Base-by-base conservation (phyloP, 2,329 filamentous ascomycete genomes). In the Pseudopithomyces maydicus region DNA sequence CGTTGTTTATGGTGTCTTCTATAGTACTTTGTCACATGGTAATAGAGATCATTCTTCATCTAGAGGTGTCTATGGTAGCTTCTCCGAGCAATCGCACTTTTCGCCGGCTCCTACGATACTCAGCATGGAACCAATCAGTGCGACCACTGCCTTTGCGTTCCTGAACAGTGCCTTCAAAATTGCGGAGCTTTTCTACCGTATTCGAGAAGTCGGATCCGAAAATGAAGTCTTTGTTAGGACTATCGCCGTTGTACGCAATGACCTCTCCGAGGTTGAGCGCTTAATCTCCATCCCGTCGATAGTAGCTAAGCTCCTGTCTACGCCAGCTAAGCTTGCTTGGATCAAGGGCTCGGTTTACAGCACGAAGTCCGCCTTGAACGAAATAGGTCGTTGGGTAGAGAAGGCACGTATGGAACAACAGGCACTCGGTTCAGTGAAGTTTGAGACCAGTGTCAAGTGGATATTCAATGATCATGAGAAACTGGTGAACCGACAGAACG, bases 331-430 rank as follows among this genome's bases (percentile, higher is more conserved):
- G 49, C 23, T 59, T 6, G 49, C 57, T 15, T 71, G 66, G 65
- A 59, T 70, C 45, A 61, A 54, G 32, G 47, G 38, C 12, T 59
- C 61, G 0, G 53, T 70, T 19, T 20, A 57, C n/a, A 69, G 58
- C 29, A 66, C 67, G 0, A 69, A 52, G 26, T 54, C 42, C 1
- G 60, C 65, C 6, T 48, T 70, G 14, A 61, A 62, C 22, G 66
- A 71, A 17, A 71, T 36, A 36, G 67, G 66, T 0, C 63, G 48
- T 54, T 69, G 63, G 66, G 65, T 70, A 0, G 67, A 71, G 35
- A 50, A 59, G 3, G 59, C 60, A 15, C 51, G 62, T 0, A 49
- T 57, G 1, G 67, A 64, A 22, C 62, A 69, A 38, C 39, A 70
- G 26, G 46, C 59, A n/a, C 60, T 56, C 7, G 66, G 62, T 12